phyloP scores from a whole-genome alignment of 306 rosid genomes.

The Potentilla sterilis region DNA sequence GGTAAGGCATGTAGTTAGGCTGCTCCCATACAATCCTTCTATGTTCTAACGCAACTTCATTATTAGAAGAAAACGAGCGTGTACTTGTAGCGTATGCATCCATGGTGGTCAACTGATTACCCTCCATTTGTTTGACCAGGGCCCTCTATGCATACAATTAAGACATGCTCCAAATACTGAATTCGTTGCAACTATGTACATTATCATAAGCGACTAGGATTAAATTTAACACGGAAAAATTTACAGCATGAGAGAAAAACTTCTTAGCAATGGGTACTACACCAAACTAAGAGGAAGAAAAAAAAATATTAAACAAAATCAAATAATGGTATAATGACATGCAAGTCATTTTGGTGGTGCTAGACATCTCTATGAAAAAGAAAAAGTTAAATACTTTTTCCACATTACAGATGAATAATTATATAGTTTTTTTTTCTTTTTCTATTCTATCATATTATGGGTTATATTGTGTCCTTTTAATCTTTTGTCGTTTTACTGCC shows the following conservation, averaged over 20 bases:
- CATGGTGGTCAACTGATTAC: neutral
- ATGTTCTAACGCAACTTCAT: neutral
- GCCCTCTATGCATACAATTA: neutral
- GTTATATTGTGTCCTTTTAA: neutral
- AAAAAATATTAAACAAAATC: neutral
- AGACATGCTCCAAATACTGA: neutral
- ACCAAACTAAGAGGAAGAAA: neutral
- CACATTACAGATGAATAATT: neutral
- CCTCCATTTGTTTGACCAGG: neutral
- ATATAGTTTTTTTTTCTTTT: neutral
- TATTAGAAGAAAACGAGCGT: neutral
- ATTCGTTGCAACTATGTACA: neutral
- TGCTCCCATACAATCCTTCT: neutral
- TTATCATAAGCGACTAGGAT: neutral
- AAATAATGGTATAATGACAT: neutral
- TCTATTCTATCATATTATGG: neutral
- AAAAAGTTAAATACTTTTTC: neutral
- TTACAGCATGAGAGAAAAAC: neutral
- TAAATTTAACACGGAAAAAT: neutral
- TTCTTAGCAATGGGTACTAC: neutral
- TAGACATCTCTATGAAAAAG: neutral
- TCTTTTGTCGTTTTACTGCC: neutral
- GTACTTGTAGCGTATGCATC: neutral
- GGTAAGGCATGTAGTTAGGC: neutral
- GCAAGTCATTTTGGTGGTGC: neutral